Conservation (phyloP, 495 filamentous ascomycete genomes). For the Pyronema omphalodes region DNA sequence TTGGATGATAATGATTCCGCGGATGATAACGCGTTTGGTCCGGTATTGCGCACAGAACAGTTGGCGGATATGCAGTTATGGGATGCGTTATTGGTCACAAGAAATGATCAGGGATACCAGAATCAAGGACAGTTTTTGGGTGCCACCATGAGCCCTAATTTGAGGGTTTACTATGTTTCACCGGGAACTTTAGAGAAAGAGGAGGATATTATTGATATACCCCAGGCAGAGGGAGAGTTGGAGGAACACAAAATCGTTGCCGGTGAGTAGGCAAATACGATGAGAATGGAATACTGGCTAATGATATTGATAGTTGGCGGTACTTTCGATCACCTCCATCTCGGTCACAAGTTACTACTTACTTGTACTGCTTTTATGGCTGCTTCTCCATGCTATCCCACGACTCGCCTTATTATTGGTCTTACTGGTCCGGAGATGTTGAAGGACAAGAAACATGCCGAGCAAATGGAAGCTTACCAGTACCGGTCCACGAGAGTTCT, state of each 20-base stretch:
- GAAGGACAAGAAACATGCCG: conserved; percentile 70
- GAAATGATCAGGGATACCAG: neutral
- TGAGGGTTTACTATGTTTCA: neutral
- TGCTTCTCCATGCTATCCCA: conserved; percentile 25
- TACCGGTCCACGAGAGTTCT: conserved; percentile 47
- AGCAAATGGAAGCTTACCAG: conserved; percentile 61
- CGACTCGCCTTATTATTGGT: conserved; percentile 47
- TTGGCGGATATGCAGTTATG: conserved; percentile 1
- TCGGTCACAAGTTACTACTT: conserved; percentile 86
- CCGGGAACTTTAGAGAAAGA: neutral
- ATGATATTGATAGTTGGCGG: conserved; percentile 44
- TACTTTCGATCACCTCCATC: conserved; percentile 90
- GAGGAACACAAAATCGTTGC: neutral
- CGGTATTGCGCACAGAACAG: neutral
- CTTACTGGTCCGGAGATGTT: conserved; percentile 76
- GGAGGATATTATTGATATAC: neutral
- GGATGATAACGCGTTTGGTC: neutral
- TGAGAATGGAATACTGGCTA: neutral
- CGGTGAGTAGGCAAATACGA: neutral
- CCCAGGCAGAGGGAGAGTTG: neutral
- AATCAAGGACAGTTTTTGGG: neutral
- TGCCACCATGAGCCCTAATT: neutral
- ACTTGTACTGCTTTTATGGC: conserved; percentile 64
- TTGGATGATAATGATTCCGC: neutral
- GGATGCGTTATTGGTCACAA: neutral